Conservation (phyloP, 768 basidiomycete species). For the Termitomyces sp. region DNA sequence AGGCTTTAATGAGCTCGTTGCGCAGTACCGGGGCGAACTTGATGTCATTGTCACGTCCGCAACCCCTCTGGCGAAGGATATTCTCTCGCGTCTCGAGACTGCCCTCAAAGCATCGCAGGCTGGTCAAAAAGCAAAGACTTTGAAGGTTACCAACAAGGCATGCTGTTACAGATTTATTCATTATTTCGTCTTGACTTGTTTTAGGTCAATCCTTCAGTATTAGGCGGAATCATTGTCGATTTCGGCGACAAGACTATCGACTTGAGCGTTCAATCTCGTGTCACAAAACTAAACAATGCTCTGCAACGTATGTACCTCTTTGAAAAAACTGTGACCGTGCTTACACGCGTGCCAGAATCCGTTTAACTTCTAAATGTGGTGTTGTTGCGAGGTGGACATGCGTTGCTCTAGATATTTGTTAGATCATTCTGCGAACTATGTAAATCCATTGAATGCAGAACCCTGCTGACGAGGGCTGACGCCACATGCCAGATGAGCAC, state of each 20-base stretch:
- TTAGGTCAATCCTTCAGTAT: conserved; percentile 85
- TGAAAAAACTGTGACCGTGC: not conserved
- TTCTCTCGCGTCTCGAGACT: conserved; percentile 74
- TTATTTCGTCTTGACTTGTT: conserved; percentile 1
- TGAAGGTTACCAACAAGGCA: conserved; percentile 92
- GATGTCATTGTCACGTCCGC: conserved; percentile 91
- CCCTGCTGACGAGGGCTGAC: not conserved
- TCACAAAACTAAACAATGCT: conserved; percentile 90
- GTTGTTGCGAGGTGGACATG: conserved; percentile 1
- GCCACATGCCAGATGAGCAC: not conserved
- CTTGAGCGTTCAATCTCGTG: conserved; percentile 87
- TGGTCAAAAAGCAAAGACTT: conserved; percentile 78
- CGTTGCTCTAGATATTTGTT: conserved; percentile 11
- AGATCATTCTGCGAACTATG: conserved; percentile 9
- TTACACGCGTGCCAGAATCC: conserved; percentile 24
- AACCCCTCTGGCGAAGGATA: conserved; percentile 68
- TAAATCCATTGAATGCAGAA: not conserved
- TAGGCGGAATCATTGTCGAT: conserved; percentile 93
- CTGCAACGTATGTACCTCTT: conserved; percentile 62
- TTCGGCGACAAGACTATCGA: conserved; percentile 99
- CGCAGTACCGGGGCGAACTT: conserved; percentile 88
- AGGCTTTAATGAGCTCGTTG: conserved; percentile 86
- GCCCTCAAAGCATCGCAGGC: conserved; percentile 82
- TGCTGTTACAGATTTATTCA: conserved; percentile 12
- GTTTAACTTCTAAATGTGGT: conserved; percentile 21